Evolutionary conservation across 306 rosid species (phyloP).

Genomic region (Carpinus fangiana): DNA sequence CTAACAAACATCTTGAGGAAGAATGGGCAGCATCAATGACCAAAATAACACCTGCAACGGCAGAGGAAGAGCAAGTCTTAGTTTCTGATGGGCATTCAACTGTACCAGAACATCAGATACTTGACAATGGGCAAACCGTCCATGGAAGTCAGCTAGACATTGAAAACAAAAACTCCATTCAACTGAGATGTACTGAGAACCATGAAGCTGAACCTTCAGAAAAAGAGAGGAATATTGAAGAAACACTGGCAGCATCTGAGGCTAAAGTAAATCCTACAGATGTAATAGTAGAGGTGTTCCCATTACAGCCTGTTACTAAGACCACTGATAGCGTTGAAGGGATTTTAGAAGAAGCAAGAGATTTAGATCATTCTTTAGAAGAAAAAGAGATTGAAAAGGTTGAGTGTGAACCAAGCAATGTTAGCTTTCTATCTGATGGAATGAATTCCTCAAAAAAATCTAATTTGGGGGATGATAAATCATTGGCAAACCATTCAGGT

Average conservation of each 20-base stretch:
- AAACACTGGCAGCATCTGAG: conserved; percentile 28
- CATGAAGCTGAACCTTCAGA: conserved; percentile 29
- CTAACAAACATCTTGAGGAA: conserved; percentile 21
- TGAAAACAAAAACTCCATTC: conserved; percentile 25
- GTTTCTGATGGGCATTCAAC: conserved; percentile 20
- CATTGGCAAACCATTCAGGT: conserved; percentile 32
- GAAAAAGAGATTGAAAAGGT: conserved; percentile 29
- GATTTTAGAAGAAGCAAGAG: conserved; percentile 34
- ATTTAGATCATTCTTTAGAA: conserved; percentile 28
- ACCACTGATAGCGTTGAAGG: conserved; percentile 33
- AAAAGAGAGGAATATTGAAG: conserved; percentile 37
- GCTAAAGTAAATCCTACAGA: conserved; percentile 40
- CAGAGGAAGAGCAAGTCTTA: conserved; percentile 21
- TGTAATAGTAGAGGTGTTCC: conserved; percentile 75
- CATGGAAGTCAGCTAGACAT: conserved; percentile 20
- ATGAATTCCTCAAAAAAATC: conserved; percentile 24
- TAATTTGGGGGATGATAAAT: conserved; percentile 31
- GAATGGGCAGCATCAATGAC: conserved; percentile 2
- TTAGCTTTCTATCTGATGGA: conserved; percentile 30
- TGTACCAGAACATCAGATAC: conserved; percentile 2
- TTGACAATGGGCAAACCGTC: conserved; percentile 2
- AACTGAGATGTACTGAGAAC: conserved; percentile 26
- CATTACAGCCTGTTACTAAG: conserved; percentile 47
- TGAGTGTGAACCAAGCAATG: conserved; percentile 25
- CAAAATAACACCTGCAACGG: conserved; percentile 2